These are phyloP conservation scores for Allantophomopsis lycopodina DNA, from an alignment of 2,329 filamentous ascomycete genomes.

Conservation along the genomic window DNA sequence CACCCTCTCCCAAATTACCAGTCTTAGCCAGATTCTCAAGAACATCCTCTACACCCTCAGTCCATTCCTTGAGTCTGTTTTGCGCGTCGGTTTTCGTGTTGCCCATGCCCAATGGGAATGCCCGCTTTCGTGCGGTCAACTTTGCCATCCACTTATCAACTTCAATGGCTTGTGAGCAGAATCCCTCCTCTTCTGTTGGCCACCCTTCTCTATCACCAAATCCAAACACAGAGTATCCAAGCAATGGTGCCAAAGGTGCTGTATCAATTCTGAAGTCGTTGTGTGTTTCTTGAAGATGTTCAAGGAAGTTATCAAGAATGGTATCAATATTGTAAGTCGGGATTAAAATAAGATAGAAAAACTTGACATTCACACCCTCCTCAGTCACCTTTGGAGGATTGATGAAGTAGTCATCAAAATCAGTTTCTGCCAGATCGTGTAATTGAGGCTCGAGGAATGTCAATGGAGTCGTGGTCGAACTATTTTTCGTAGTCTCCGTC, in stretches of 20 bases:
- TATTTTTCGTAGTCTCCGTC: slow-evolving; percentile 5
- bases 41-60: slow-evolving; percentile 56
- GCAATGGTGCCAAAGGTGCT: slow-evolving; percentile 57
- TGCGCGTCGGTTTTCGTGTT: slow-evolving; percentile 67
- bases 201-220: slow-evolving; percentile 86
- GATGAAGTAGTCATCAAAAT: slow-evolving; percentile 89
- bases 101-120: slow-evolving; percentile 78
- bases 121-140: slow-evolving; percentile 71
- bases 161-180: slow-evolving; percentile 83
- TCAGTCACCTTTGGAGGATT: slow-evolving; percentile 48
- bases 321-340: slow-evolving; percentile 95
- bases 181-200: slow-evolving; percentile 82
- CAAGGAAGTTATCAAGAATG: slow-evolving; percentile 74
- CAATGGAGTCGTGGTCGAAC: slow-evolving; percentile 13
- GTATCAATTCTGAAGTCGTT: slow-evolving; percentile 96
- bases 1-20: slow-evolving; percentile 46
- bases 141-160: slow-evolving; percentile 97
- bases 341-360: slow-evolving; percentile 73
- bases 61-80: slow-evolving; percentile 63
- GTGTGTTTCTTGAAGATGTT: slow-evolving; percentile 82
- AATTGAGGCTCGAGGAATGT: slow-evolving; percentile 44
- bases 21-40: slow-evolving; percentile 49
- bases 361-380: slow-evolving; percentile 32
- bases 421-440: slow-evolving; percentile 70
- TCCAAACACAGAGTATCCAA: slow-evolving; percentile 89